phyloP scores from a whole-genome alignment of 2,329 filamentous ascomycete genomes.

The Colletotrichum sp. region DNA sequence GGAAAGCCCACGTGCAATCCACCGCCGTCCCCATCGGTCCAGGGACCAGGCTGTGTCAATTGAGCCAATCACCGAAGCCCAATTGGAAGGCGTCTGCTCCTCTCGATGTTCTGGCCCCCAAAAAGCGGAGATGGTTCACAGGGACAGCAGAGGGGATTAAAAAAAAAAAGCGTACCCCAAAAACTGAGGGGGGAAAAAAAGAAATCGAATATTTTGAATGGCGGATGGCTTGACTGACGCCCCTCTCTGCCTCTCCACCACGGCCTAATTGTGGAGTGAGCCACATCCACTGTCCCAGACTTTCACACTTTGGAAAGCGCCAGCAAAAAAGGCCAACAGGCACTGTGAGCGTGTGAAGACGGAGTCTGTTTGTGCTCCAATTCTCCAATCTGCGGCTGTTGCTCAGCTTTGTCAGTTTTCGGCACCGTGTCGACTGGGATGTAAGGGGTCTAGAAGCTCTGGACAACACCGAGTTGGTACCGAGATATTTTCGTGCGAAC shows the following conservation, averaged over 20 bases:
- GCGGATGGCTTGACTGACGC: background rate
- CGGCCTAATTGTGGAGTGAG: slow-evolving; percentile 1
- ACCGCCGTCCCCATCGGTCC: background rate
- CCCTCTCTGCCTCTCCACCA: background rate
- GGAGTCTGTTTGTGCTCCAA: background rate
- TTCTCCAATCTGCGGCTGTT: background rate
- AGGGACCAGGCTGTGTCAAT: background rate
- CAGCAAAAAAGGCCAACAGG: background rate
- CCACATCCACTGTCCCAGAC: background rate
- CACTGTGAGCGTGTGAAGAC: background rate
- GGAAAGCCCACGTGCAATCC: background rate
- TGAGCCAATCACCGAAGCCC: background rate
- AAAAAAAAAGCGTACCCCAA: background rate
- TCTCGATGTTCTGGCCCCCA: background rate
- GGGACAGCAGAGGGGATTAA: background rate
- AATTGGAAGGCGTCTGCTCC: background rate
- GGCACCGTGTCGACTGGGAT: background rate
- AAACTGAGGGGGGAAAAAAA: background rate
- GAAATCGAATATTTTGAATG: background rate
- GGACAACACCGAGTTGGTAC: slow-evolving; percentile 4
- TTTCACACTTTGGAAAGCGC: background rate
- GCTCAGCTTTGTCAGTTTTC: background rate
- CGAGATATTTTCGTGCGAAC: slow-evolving; percentile 6
- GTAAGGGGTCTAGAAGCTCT: background rate
- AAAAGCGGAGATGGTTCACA: background rate